These are phyloP conservation scores for Eleusine indica DNA, from an alignment of 176 grass and related monocot species.

Conservation along the genomic window DNA sequence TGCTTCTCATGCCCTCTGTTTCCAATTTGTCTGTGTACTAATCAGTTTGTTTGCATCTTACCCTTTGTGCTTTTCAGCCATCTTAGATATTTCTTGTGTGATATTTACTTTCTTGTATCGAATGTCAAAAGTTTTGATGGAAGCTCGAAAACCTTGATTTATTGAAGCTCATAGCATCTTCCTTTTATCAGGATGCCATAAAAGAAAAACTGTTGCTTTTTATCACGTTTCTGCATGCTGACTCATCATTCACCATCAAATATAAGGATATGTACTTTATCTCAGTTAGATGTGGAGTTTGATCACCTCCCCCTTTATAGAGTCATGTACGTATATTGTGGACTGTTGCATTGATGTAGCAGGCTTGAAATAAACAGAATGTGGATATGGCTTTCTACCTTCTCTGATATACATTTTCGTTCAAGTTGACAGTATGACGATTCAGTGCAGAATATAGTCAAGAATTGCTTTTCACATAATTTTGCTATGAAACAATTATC, in stretches of 20 bases:
- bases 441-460: background rate
- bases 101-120: background rate
- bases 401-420: background rate
- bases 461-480: too few species aligned
- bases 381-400: background rate
- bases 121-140: background rate
- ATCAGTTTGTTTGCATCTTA: background rate
- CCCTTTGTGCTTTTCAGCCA: slow-evolving; percentile 21
- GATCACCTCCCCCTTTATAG: background rate
- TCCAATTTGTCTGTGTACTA: background rate
- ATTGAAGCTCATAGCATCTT: background rate
- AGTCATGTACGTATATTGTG: background rate
- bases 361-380: background rate
- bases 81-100: background rate
- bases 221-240: background rate
- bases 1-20: background rate
- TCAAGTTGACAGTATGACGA: background rate
- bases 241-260: background rate
- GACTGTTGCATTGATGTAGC: background rate
- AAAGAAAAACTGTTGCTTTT: background rate
- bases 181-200: background rate
- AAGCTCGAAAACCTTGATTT: slow-evolving; percentile 10
- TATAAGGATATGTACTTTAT: background rate
- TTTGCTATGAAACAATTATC: too few species aligned
- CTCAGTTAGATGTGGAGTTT: slow-evolving; percentile 13